These are phyloP conservation scores for Hypoxylon fuscum DNA, from an alignment of 495 filamentous ascomycete genomes.

Conservation along the genomic window DNA sequence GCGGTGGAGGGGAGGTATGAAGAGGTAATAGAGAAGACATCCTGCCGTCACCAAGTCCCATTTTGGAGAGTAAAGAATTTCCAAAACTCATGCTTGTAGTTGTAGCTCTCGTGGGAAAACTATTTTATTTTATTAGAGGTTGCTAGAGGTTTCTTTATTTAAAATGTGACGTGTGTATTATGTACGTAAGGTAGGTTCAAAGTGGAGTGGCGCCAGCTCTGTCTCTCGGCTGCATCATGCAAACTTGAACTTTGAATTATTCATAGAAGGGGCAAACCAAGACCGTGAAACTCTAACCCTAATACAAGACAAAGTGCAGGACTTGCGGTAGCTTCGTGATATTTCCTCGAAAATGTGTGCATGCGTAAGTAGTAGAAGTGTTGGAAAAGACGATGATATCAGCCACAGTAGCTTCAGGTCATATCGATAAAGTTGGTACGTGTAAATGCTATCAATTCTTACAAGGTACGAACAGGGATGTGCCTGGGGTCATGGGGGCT, in stretches of 20 bases:
- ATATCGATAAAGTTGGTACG: constrained; percentile 23
- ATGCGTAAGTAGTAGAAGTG: not conserved
- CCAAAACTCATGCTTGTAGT: constrained; percentile 41
- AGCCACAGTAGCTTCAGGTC: constrained; percentile 11
- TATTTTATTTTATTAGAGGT: no score
- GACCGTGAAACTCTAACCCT: no score
- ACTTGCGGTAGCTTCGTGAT: not conserved
- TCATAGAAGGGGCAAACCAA: not conserved
- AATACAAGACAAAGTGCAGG: no score
- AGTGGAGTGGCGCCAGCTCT: no score
- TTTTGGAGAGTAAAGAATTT: constrained; percentile 35
- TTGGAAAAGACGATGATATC: not conserved
- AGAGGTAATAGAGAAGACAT: constrained; percentile 40
- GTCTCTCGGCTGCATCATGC: constrained; percentile 19
- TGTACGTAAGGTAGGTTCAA: no score
- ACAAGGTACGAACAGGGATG: no score
- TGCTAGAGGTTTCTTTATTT: no score
- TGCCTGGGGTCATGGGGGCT: constrained; percentile 21
- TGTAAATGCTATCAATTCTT: not conserved
- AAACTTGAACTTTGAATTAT: no score
- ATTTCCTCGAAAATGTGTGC: no score
- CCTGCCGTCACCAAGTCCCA: constrained; percentile 33
- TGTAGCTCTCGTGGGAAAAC: not conserved
- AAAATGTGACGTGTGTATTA: no score
- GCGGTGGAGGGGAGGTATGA: constrained; percentile 31